Percentiles rank a stretch among this genome's conserved stretches.
Conservation (phyloP, 2,329 filamentous ascomycete genomes). For the Microsporum ferrugineum region DNA sequence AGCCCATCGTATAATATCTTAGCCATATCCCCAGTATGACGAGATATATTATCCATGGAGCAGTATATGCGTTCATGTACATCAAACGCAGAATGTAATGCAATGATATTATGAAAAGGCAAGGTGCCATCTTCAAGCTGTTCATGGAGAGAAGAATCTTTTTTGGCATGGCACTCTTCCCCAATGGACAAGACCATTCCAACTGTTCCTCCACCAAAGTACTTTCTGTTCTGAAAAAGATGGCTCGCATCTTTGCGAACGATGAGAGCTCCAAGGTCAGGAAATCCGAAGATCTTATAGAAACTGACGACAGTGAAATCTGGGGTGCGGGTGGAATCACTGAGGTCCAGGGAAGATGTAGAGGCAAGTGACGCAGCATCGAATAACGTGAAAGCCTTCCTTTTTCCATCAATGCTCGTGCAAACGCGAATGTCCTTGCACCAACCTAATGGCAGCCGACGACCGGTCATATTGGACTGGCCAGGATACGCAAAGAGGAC, state of each 20-base stretch:
- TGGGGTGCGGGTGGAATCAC: conserved; percentile 49
- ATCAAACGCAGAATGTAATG: conserved; percentile 61
- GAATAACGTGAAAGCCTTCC: conserved; percentile 54
- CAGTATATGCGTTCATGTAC: conserved; percentile 59
- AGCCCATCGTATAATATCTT: conserved; percentile 50
- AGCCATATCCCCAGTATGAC: conserved; percentile 58
- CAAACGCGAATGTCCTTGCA: conserved; percentile 33
- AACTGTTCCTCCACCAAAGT: conserved; percentile 91
- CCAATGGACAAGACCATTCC: conserved; percentile 72
- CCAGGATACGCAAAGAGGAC: conserved; percentile 69
- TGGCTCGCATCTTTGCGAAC: conserved; percentile 59
- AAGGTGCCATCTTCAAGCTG: conserved; percentile 83
- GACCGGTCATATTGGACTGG: conserved; percentile 87
- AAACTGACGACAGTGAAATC: conserved; percentile 84
- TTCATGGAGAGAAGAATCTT: conserved; percentile 61
- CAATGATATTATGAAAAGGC: conserved; percentile 81
- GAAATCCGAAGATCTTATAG: conserved; percentile 97
- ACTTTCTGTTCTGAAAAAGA: conserved; percentile 56
- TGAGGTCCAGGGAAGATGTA: conserved; percentile 64
- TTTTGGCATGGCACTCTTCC: conserved; percentile 72
- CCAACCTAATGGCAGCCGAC: conserved; percentile 63
- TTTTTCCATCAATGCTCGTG: conserved; percentile 7
- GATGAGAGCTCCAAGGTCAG: conserved; percentile 75
- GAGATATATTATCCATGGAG: conserved; percentile 56
- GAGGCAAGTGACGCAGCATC: conserved; percentile 75